Base-by-base conservation (phyloP, 2,329 filamentous ascomycete genomes). In the Pseudopyrenochaeta lycopersici region DNA sequence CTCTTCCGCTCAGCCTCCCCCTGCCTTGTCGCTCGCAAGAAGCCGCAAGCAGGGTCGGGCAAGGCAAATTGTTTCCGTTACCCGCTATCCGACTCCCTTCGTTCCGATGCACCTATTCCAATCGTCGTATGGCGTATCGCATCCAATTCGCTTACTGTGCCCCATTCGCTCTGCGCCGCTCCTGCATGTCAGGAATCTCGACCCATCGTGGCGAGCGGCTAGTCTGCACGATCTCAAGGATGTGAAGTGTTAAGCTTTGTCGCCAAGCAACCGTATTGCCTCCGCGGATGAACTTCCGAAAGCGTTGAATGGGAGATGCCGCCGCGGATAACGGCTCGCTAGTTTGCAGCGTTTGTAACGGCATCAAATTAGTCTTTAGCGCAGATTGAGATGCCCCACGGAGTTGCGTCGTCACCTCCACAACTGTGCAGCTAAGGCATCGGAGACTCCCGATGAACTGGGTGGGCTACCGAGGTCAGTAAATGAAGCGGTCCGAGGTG, bases 161-260 rank as follows among this genome's bases (percentile, higher is more conserved):
- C 49, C 36, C 33, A 44, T 55, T 50, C 32, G 32, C 29, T 36
- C 30, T 42, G 35, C 48, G 48, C 32, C 49, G 49, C 46, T 39
- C 18, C 35, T 58, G 55, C 58, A 58, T 43, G 56, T 39, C 44
- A 49, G 17, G 42, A 54, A 56, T 57, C 57, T 63, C 57, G 57
- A 56, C 54, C 42, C 54, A 33, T 45, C 21, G 44, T 43, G 49
- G 51, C 49, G 38, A 53, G 50, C 56, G 51, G 48, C 60, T 58
- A 61, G 45, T 39, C 49, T 49, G 43, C 42, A 32, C 31, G 44
- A 45, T 39, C 20, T 32, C 52, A 20, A 53, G 46, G 12, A 30
- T 27, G 15, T 17, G 15, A 40, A 31, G 29, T 15, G 15, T 39
- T 45, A 61, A 61, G 58, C 53, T 59, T 61, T 53, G 23, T 9